These are phyloP conservation scores for Malus hybrid DNA, from an alignment of 331 rosid species.

Conservation along the genomic window DNA sequence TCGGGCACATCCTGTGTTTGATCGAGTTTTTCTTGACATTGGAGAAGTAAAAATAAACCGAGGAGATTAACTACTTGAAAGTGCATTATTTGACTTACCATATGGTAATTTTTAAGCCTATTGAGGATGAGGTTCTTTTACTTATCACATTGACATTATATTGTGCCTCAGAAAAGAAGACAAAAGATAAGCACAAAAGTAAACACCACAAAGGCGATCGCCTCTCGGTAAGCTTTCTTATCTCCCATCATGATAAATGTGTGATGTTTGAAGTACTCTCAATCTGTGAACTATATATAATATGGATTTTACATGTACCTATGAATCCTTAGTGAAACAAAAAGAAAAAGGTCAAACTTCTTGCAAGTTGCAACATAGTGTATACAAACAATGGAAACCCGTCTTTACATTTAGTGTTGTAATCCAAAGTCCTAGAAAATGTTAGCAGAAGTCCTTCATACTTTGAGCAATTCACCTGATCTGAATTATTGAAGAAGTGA, in stretches of 20 bases:
- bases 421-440: not conserved
- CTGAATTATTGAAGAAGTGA: not conserved
- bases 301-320: not conserved
- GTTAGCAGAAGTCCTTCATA: not conserved
- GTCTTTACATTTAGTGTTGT: not conserved
- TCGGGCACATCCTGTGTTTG: not conserved
- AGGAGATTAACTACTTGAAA: not conserved
- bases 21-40: not conserved
- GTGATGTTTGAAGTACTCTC: not conserved
- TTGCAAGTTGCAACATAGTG: not conserved
- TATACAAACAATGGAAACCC: not conserved
- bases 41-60: not conserved
- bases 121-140: slow-evolving; percentile 1
- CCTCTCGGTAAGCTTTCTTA: slow-evolving; percentile 42
- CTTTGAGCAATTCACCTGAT: not conserved
- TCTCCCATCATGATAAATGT: not conserved
- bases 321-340: not conserved
- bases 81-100: not conserved
- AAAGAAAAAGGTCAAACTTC: not conserved
- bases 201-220: slow-evolving; percentile 41
- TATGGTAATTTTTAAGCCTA: not conserved
- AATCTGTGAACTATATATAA: not conserved
- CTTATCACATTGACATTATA: slow-evolving; percentile 1
- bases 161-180: slow-evolving; percentile 57
- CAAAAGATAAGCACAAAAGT: slow-evolving; percentile 56